These are phyloP conservation scores for Alternaria dauci DNA, from an alignment of 2,329 filamentous ascomycete genomes.

Conservation along the genomic window DNA sequence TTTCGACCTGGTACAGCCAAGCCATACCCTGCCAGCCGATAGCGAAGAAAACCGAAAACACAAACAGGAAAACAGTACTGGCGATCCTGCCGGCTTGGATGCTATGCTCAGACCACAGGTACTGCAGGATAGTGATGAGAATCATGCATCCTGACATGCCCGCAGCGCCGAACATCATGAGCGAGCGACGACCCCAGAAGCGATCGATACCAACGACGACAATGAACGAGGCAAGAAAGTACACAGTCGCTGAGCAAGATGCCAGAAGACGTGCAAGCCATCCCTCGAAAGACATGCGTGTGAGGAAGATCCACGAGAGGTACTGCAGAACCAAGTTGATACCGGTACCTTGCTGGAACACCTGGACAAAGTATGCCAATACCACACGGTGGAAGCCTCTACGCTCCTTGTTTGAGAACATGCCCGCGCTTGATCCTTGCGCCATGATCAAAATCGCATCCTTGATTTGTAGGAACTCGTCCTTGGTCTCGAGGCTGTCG, in stretches of 20 bases:
- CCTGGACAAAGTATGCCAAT: conserved; percentile 54
- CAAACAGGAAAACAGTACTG: conserved; percentile 75
- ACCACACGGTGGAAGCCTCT: conserved; percentile 54
- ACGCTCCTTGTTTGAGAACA: conserved; percentile 48
- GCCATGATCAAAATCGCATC: conserved; percentile 44
- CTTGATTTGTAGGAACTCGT: conserved; percentile 54
- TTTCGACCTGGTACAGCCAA: conserved; percentile 73
- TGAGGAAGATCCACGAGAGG: conserved; percentile 61
- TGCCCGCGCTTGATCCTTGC: conserved; percentile 32
- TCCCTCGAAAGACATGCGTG: conserved; percentile 58
- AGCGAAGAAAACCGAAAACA: conserved; percentile 92
- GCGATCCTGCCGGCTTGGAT: conserved; percentile 42
- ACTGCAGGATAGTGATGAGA: conserved; percentile 39
- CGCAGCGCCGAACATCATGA: conserved; percentile 49
- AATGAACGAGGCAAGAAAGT: conserved; percentile 50
- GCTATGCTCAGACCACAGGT: conserved; percentile 32
- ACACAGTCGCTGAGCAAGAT: conserved; percentile 50
- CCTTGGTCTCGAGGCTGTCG: conserved; percentile 37
- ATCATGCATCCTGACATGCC: conserved; percentile 48
- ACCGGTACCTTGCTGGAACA: conserved; percentile 54
- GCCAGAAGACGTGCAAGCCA: conserved; percentile 54
- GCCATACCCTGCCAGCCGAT: conserved; percentile 78
- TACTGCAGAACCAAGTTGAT: conserved; percentile 46
- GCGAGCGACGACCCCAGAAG: conserved; percentile 45
- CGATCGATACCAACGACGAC: conserved; percentile 48